Conservation (phyloP, 208 protist species). For the Angomonas ambiguus region DNA sequence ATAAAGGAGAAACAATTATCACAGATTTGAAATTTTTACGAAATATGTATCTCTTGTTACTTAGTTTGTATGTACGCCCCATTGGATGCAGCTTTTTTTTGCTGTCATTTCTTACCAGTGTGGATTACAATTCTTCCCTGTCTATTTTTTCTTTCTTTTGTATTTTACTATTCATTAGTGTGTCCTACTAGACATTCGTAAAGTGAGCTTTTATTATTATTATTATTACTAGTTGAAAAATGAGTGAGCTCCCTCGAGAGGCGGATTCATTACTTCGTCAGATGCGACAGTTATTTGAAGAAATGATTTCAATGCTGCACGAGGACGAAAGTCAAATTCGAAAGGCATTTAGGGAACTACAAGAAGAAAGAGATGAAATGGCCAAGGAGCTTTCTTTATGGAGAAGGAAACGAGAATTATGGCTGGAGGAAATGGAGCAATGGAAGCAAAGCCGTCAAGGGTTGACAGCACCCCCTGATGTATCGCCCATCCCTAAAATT, state of each 20-base stretch:
- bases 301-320: constrained; percentile 20
- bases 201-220: too few relatives aligned
- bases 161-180: constrained; percentile 17
- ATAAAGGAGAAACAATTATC: background rate
- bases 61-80: too few relatives aligned
- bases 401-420: background rate
- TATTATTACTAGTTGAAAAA: background rate
- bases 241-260: constrained; percentile 5
- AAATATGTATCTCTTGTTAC: too few relatives aligned
- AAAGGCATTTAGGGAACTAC: constrained; percentile 14
- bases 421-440: background rate
- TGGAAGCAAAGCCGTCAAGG: background rate
- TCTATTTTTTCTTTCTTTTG: constrained; percentile 12
- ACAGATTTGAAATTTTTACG: background rate
- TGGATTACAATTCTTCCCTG: constrained; percentile 12
- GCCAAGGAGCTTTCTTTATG: constrained; percentile 9
- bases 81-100: too few relatives aligned
- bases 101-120: constrained; percentile 9
- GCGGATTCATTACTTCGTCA: constrained; percentile 20
- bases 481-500: too few relatives aligned
- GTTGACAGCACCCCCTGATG: too few relatives aligned
- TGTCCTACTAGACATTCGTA: background rate
- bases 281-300: constrained; percentile 27
- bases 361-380: constrained; percentile 25
- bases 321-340: constrained; percentile 18